Conservation (phyloP, 2,329 filamentous ascomycete genomes). For the Gyromitra esculenta region DNA sequence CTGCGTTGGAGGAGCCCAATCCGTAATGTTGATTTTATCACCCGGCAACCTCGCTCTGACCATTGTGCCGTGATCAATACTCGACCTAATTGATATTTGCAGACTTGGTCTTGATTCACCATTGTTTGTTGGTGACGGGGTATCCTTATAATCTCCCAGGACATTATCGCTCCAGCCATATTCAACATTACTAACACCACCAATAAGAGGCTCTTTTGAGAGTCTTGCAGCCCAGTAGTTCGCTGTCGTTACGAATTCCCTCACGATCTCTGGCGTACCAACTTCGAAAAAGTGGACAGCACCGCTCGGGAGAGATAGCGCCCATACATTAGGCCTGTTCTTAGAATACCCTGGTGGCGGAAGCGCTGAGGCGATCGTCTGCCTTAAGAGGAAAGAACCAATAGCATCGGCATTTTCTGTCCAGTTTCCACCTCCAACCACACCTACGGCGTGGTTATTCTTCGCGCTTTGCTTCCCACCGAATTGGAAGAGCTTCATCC, state of each 20-base stretch:
- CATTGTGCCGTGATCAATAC: conserved; percentile 72
- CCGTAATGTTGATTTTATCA: conserved; percentile 82
- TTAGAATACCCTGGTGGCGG: conserved; percentile 94
- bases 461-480: conserved; percentile 77
- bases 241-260: conserved; percentile 90
- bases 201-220: conserved; percentile 90
- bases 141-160: conserved; percentile 65
- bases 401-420: conserved; percentile 93
- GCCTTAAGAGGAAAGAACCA: conserved; percentile 85
- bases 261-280: conserved; percentile 91
- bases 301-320: conserved; percentile 87
- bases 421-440: conserved; percentile 97
- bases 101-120: conserved; percentile 59
- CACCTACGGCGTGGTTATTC: conserved; percentile 72
- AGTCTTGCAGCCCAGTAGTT: conserved; percentile 98
- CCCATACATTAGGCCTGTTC: conserved; percentile 89
- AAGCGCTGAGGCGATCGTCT: conserved; percentile 89
- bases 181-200: conserved; percentile 95
- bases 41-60: conserved; percentile 78
- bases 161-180: conserved; percentile 94
- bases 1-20: conserved; percentile 89
- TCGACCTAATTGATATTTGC: conserved; percentile 61
- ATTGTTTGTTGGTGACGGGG: conserved; percentile 56
- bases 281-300: conserved; percentile 99
- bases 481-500: conserved; percentile 94